Conservation (phyloP, 2,329 filamentous ascomycete genomes). For the Fusarium tricinctum region DNA sequence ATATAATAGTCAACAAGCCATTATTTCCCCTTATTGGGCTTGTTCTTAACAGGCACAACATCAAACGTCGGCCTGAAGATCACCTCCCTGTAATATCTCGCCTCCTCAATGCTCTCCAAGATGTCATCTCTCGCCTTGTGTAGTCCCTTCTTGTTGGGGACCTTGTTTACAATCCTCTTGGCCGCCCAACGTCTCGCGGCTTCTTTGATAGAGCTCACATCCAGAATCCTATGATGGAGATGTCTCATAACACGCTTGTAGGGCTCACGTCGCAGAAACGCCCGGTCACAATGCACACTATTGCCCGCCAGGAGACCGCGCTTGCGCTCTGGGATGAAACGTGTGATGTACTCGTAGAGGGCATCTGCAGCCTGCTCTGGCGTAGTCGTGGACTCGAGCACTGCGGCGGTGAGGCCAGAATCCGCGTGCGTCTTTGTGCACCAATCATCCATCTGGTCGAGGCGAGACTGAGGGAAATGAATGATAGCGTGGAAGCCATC, state of each 20-base stretch:
- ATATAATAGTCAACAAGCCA: background rate
- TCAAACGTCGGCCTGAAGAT: slow-evolving; percentile 69
- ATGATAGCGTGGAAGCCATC: slow-evolving; percentile 85
- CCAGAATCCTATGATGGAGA: slow-evolving; percentile 90
- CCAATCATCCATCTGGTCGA: slow-evolving; percentile 90
- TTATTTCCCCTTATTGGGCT: slow-evolving; percentile 35
- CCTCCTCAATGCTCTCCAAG: slow-evolving; percentile 94
- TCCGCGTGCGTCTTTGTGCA: slow-evolving; percentile 83
- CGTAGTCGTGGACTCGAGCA: slow-evolving; percentile 79
- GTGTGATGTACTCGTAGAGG: slow-evolving; percentile 83
- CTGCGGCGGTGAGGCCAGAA: slow-evolving; percentile 85
- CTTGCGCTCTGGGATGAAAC: slow-evolving; percentile 74
- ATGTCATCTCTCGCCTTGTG: slow-evolving; percentile 93
- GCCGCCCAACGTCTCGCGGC: slow-evolving; percentile 84
- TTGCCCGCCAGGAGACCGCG: slow-evolving; percentile 88
- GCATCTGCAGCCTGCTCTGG: slow-evolving; percentile 78
- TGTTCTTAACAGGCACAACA: slow-evolving; percentile 43
- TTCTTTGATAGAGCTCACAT: slow-evolving; percentile 94
- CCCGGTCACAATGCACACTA: slow-evolving; percentile 89
- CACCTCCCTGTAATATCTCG: slow-evolving; percentile 80
- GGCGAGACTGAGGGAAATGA: slow-evolving; percentile 76
- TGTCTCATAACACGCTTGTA: slow-evolving; percentile 81
- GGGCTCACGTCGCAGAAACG: slow-evolving; percentile 81
- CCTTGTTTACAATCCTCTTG: slow-evolving; percentile 62
- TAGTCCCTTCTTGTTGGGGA: slow-evolving; percentile 79